Base-by-base conservation (phyloP, 352 stramenopile species). In the Phytopythium litorale region DNA sequence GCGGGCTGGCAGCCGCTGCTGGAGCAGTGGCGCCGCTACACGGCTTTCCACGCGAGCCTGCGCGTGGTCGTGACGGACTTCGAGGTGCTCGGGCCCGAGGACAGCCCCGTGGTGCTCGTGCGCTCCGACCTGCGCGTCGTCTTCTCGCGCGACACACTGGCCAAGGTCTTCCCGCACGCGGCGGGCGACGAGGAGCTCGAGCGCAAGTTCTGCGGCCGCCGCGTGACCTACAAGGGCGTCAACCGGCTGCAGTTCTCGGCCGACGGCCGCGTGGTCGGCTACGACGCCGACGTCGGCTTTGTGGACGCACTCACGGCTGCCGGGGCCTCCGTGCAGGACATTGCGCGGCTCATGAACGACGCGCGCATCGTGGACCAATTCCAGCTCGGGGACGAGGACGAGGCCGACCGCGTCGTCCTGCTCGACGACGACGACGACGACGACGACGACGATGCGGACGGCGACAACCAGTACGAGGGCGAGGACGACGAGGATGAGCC, bases 241-340 rank as follows among this genome's bases (percentile, higher is more conserved):
- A 91, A 87, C 60, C 71, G 69, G 30, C 80, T 88, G 59, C 61
- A 84, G 23, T 91, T 88, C 52, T 71, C 67, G 8, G 19, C 65
- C 2, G 58, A 79, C 6, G 76, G 71, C 7, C 74, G 73, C 35
- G 76, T 90, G 60, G 21, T 73, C 15, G 42, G 76, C 51, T 91
- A 88, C 66, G 76, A 88, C 60, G 73, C 75, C 7, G 68, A 88
- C 37, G 81, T 87, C 11, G 78, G 76, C 40, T 87, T 90, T 43
- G 72, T 86, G 4, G 74, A 76, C 37, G 78, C 76, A 1, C 64
- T 87, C 40, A 40, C 79, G 7, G 43, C 64, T 23, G 75, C 82
- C 28, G 72, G 76, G 25, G 71, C 65, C 13, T 78, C 48, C 45
- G 45, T 88, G 25, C 51, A 62, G 16, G 83, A 89, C 48, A 72